Conservation (phyloP, 768 basidiomycete genomes). For the Termitomyces sp. region DNA sequence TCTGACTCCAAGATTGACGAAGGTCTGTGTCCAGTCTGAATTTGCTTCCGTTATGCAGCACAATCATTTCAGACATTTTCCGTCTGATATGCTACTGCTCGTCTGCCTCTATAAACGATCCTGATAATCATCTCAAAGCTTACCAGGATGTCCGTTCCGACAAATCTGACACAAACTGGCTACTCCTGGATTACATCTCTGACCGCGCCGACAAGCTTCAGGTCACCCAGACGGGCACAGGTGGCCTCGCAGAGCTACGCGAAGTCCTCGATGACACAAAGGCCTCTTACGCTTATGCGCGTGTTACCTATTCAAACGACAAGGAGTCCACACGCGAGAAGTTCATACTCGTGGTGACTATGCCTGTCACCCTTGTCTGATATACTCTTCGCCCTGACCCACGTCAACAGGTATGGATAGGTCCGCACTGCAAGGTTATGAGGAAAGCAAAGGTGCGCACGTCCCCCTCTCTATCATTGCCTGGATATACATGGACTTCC, state of each 20-base stretch:
- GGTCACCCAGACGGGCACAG: conserved; percentile 76
- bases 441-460: conserved; percentile 79
- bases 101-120: conserved; percentile 22
- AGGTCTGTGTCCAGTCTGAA: conserved; percentile 40
- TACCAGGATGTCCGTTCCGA: conserved; percentile 85
- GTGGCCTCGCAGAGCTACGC: conserved; percentile 76
- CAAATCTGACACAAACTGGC: conserved; percentile 87
- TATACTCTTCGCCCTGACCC: conserved; percentile 16
- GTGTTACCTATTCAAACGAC: conserved; percentile 83
- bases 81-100: conserved; percentile 8
- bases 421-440: conserved; percentile 82
- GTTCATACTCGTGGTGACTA: conserved; percentile 68
- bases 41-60: conserved; percentile 1
- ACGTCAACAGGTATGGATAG: conserved; percentile 66
- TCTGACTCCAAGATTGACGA: conserved; percentile 68
- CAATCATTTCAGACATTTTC: conserved; percentile 2
- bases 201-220: conserved; percentile 80
- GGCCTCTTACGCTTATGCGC: conserved; percentile 83
- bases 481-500: conserved; percentile 14
- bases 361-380: conserved; percentile 21
- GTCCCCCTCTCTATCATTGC: conserved; percentile 1
- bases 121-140: conserved; percentile 40
- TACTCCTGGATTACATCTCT: conserved; percentile 85
- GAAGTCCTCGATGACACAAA: conserved; percentile 66
- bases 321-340: conserved; percentile 87